A percentile compares a stretch with the other conserved stretches of the same genome.
Conservation (phyloP, 768 basidiomycete species). For the Cystofilobasidium ferigula region DNA sequence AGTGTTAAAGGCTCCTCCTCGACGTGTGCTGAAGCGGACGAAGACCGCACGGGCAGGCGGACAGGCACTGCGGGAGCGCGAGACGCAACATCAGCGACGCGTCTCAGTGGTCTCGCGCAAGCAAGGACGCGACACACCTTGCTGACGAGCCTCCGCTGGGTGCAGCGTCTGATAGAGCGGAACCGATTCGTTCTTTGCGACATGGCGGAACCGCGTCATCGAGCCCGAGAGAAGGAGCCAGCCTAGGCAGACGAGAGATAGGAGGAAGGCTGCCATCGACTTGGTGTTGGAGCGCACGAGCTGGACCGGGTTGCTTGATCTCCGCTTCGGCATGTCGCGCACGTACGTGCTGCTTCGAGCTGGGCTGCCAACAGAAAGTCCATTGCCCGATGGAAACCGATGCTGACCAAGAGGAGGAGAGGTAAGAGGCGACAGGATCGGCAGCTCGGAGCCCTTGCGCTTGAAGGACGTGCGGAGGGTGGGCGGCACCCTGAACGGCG, state of each 20-base stretch:
- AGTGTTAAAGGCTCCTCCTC: background rate
- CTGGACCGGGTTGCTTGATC: slow-evolving; percentile 3
- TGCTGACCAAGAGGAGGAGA: background rate
- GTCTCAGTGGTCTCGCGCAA: no score
- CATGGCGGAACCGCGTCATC: background rate
- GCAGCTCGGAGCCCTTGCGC: slow-evolving; percentile 7
- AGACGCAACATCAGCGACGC: no score
- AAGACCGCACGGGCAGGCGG: background rate
- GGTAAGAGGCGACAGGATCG: background rate
- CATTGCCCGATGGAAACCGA: background rate
- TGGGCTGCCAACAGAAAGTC: background rate
- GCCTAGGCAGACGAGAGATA: background rate
- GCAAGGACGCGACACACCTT: no score
- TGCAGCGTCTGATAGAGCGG: background rate
- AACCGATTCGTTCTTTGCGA: background rate
- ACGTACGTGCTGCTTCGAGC: no score
- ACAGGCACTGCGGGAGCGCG: background rate
- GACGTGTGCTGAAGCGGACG: background rate
- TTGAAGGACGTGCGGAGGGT: background rate
- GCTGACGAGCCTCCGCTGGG: no score
- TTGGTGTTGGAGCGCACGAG: background rate
- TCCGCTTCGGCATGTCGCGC: background rate
- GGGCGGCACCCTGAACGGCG: background rate
- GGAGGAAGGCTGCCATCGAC: background rate
- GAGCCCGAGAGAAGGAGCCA: background rate